Conservation (phyloP, 169 alveolate genomes). For the Plasmodium knowlesi region DNA sequence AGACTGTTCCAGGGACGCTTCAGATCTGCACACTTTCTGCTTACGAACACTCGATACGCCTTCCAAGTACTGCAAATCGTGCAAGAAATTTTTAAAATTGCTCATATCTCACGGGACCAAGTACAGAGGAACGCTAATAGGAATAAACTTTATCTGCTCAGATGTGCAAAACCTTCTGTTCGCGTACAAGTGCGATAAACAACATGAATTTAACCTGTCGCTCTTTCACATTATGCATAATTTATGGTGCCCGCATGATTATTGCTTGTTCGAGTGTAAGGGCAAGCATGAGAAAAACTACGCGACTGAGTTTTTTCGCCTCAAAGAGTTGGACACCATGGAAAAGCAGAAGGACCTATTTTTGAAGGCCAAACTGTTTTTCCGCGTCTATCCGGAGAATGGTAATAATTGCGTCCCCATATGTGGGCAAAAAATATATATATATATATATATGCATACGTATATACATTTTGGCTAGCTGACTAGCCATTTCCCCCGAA, state of each 20-base stretch:
- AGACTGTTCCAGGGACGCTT: not conserved
- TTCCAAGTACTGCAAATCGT: constrained; percentile 34
- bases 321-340: constrained; percentile 64
- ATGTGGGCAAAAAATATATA: not conserved
- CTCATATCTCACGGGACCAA: constrained; percentile 31
- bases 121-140: constrained; percentile 35
- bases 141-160: constrained; percentile 9
- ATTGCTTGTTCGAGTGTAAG: constrained; percentile 38
- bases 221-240: constrained; percentile 34
- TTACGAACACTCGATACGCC: constrained; percentile 5
- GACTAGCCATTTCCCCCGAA: not conserved
- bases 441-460: not conserved
- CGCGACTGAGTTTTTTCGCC: constrained; percentile 56
- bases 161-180: constrained; percentile 11
- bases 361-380: constrained; percentile 39
- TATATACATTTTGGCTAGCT: not conserved
- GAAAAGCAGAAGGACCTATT: constrained; percentile 44
- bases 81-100: constrained; percentile 40
- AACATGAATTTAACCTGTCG: constrained; percentile 28
- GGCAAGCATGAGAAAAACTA: constrained; percentile 5
- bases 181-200: constrained; percentile 33
- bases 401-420: not conserved
- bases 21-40: not conserved
- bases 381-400: constrained; percentile 14
- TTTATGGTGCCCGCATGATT: constrained; percentile 65